Percentiles rank a stretch among this genome's conserved stretches.
phyloP scores from a whole-genome alignment of 2,329 filamentous ascomycete genomes.

The Berkeleyomyces basicola region DNA sequence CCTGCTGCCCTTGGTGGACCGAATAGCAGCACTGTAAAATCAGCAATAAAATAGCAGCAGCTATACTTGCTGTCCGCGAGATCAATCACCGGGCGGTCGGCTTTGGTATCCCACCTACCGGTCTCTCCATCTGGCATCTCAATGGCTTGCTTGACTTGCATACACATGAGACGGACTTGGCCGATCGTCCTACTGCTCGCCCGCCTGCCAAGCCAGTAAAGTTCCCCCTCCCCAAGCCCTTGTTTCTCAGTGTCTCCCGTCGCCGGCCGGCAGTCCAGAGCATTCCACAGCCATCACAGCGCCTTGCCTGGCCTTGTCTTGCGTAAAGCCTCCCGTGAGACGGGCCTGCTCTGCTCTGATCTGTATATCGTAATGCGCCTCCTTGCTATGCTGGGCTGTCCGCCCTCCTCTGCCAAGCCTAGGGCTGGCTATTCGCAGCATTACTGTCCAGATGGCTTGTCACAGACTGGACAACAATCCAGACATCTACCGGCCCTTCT shows the following conservation, averaged over 20 bases:
- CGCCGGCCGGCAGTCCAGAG: too few relatives aligned
- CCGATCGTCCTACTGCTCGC: neutral
- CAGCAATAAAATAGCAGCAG: neutral
- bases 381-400: too few relatives aligned
- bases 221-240: too few relatives aligned
- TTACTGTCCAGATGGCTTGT: neutral
- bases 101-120: neutral
- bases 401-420: too few relatives aligned
- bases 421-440: too few relatives aligned
- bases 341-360: too few relatives aligned
- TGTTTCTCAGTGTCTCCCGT: too few relatives aligned
- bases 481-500: neutral
- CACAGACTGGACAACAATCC: neutral
- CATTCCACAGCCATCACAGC: too few relatives aligned
- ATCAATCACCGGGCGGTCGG: neutral
- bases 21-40: neutral
- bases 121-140: neutral
- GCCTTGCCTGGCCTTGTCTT: too few relatives aligned
- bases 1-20: neutral
- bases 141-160: neutral
- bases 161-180: neutral
- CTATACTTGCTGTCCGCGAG: too few relatives aligned
- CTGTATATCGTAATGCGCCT: too few relatives aligned
- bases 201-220: neutral
- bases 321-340: too few relatives aligned